These are phyloP conservation scores for Cladosporium austrohemisphaericum DNA, from an alignment of 2,329 filamentous ascomycete genomes.

Conservation along the genomic window DNA sequence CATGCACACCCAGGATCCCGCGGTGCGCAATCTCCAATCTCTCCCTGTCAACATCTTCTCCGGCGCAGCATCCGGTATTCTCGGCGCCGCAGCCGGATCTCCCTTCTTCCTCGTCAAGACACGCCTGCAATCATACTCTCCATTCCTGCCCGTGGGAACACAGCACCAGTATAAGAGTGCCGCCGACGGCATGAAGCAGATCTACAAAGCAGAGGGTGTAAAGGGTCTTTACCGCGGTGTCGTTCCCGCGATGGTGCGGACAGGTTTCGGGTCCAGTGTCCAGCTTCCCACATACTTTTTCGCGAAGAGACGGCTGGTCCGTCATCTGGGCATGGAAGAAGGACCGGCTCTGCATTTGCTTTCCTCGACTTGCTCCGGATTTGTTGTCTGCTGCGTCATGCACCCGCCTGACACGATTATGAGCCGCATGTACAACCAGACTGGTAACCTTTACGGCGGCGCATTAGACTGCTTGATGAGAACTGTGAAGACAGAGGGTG, in stretches of 20 bases:
- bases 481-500: constrained; percentile 84
- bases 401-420: constrained; percentile 99
- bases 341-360: constrained; percentile 83
- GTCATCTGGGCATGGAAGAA: constrained; percentile 83
- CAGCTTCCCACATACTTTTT: constrained; percentile 98
- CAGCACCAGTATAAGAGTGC: constrained; percentile 90
- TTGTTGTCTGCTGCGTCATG: constrained; percentile 97
- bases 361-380: constrained; percentile 84
- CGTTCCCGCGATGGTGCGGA: constrained; percentile 89
- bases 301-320: constrained; percentile 79
- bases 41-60: constrained; percentile 91
- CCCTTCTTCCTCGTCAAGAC: constrained; percentile 99
- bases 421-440: constrained; percentile 98
- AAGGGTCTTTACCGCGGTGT: constrained; percentile 85
- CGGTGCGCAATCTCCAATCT: constrained; percentile 59
- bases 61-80: constrained; percentile 80
- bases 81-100: constrained; percentile 88
- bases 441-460: constrained; percentile 90
- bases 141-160: constrained; percentile 91
- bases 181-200: constrained; percentile 74
- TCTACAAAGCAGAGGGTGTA: constrained; percentile 73
- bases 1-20: constrained; percentile 50
- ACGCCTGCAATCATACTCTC: constrained; percentile 86
- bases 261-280: constrained; percentile 91
- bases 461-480: constrained; percentile 89